Percentiles rank a stretch among this genome's conserved stretches.
These are phyloP conservation scores for Tuber microsphaerosporum DNA, from an alignment of 495 filamentous ascomycete species.

Conservation along the genomic window DNA sequence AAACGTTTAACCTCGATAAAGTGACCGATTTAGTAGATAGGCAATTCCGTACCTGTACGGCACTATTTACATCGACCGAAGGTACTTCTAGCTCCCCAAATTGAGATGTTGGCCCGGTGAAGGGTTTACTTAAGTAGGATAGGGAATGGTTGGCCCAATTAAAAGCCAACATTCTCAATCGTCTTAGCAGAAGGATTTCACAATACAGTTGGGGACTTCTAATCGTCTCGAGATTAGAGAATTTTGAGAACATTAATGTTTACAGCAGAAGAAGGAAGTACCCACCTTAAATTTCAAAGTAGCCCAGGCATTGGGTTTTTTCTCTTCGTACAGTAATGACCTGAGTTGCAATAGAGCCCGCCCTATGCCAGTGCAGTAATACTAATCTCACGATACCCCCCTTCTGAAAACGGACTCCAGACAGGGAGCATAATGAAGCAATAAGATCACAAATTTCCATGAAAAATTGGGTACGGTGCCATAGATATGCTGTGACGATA, in stretches of 20 bases:
- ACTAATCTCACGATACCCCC: background rate
- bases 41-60: background rate
- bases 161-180: background rate
- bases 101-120: background rate
- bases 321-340: background rate
- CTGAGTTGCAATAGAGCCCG: background rate
- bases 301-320: background rate
- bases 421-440: background rate
- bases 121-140: background rate
- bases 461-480: background rate
- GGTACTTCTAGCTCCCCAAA: background rate
- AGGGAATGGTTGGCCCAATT: background rate
- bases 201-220: background rate
- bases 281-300: background rate
- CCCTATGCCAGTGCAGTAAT: background rate
- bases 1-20: background rate
- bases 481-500: background rate
- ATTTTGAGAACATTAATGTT: background rate
- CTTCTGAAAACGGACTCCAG: background rate
- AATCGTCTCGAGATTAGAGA: background rate
- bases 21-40: no score
- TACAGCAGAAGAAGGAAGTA: background rate
- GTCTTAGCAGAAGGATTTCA: background rate
- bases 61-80: background rate
- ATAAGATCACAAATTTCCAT: background rate